Evolutionary conservation across 306 rosid species (phyloP).

Genomic region (Cucumis melo): DNA sequence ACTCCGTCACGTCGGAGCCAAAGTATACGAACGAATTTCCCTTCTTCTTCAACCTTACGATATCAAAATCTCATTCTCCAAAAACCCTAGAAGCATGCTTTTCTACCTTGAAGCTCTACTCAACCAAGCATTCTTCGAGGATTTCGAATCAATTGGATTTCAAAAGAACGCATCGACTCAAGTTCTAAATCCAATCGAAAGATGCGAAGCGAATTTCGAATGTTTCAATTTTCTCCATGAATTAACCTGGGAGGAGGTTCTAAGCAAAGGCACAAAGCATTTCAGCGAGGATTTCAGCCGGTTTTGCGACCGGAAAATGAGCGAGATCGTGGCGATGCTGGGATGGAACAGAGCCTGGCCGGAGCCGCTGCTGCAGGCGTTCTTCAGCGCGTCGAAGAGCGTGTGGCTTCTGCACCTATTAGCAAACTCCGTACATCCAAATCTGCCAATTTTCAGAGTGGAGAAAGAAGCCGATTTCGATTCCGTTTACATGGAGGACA

Average conservation of each 20-base stretch:
- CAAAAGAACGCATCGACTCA: slow-evolving; percentile 31
- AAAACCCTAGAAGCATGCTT: slow-evolving; percentile 52
- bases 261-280: slow-evolving; percentile 79
- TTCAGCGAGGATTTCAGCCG: slow-evolving; percentile 88
- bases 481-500: slow-evolving; percentile 82
- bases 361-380: slow-evolving; percentile 78
- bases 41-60: slow-evolving; percentile 70
- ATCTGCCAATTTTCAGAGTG: slow-evolving; percentile 56
- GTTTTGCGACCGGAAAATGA: slow-evolving; percentile 90
- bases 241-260: slow-evolving; percentile 79
- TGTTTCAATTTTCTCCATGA: slow-evolving; percentile 37
- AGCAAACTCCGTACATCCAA: slow-evolving; percentile 69
- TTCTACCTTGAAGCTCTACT: slow-evolving; percentile 65
- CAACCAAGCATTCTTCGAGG: slow-evolving; percentile 62
- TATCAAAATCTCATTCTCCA: slow-evolving; percentile 35
- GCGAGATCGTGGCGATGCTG: slow-evolving; percentile 77
- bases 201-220: slow-evolving; percentile 43
- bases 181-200: slow-evolving; percentile 47
- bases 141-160: slow-evolving; percentile 67
- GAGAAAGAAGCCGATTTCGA: slow-evolving; percentile 48
- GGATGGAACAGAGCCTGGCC: slow-evolving; percentile 99
- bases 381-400: slow-evolving; percentile 74
- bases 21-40: slow-evolving; percentile 59
- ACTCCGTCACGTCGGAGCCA: slow-evolving; percentile 62
- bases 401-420: slow-evolving; percentile 76